Evolutionary conservation across 2,329 filamentous ascomycete genomes (phyloP), one percentile per base, ranked within the genome.

Genomic region (Aspergillus candidus): DNA sequence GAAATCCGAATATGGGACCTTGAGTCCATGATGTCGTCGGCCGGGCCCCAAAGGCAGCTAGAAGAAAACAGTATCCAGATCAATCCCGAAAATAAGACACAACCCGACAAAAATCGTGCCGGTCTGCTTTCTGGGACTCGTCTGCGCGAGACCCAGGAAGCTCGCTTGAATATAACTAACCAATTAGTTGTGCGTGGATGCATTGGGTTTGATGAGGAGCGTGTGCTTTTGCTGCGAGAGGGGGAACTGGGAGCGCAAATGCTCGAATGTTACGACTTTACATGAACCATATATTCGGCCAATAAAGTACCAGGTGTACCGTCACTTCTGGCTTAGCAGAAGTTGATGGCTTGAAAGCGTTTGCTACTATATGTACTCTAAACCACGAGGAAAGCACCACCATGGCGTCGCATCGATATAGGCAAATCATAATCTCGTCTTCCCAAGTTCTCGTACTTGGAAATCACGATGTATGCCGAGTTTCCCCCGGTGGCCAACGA

Each of bases 121-220:
- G 38, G 30, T 10, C 8, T 47, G 22, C 35, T 50, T 13, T 41
- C 41, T 7, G 46, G 38, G n/a, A 30, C 43, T 22, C 15, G 32
- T 17, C 32, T 18, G 52, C 49, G 22, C 55, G 63, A 27, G 52
- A 49, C 32, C 12, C 29, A n/a, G 38, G 47, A 46, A 15, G 43
- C 56, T 3, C 36, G 47, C 3, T 48, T 49, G 6, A 62, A 68
- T 39, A 49, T 55, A 11, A 63, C 66, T 22, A 62, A 63, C 33
- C 67, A 72, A 36, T 51, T 70, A 11, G 64, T 68, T 4, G 75
- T 70, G 32, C 66, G 73, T 48, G 75, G 76, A 40, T 91, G 85
- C 79, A 81, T 95, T 7, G 88, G 87, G 0, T 95, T 95, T 57
- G 88, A 95, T 58, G 88, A 94, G 35, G 87, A 94, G 65, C 88